These are phyloP conservation scores for Pythium plurisporium DNA, from an alignment of 352 stramenopile species.

Conservation along the genomic window DNA sequence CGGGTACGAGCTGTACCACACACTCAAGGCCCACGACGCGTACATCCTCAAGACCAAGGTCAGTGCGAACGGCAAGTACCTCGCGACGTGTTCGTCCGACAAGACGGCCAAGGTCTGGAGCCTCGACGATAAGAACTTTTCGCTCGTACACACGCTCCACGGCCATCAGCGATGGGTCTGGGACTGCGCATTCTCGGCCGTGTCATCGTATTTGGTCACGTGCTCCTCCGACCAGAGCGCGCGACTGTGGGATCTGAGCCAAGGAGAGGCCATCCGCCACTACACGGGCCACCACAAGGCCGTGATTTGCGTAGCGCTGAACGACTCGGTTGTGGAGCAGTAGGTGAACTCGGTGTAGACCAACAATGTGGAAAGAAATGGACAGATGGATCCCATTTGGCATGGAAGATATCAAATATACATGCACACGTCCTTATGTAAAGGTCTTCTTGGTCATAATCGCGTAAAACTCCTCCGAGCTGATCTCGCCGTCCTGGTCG, in stretches of 20 bases:
- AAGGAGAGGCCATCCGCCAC: slow-evolving; percentile 82
- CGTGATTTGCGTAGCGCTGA: slow-evolving; percentile 85
- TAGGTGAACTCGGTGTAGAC: not conserved
- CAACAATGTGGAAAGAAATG: not conserved
- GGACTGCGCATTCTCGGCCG: slow-evolving; percentile 97
- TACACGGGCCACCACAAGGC: slow-evolving; percentile 90
- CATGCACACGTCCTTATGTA: slow-evolving; percentile 38
- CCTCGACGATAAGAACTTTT: slow-evolving; percentile 35
- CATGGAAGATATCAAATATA: slow-evolving; percentile 14
- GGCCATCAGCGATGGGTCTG: slow-evolving; percentile 97
- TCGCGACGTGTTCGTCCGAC: slow-evolving; percentile 93
- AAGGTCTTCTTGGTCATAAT: slow-evolving; percentile 98
- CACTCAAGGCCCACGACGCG: slow-evolving; percentile 83
- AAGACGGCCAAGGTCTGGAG: slow-evolving; percentile 92
- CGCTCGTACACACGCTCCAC: slow-evolving; percentile 75
- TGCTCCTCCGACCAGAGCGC: slow-evolving; percentile 94
- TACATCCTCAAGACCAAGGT: slow-evolving; percentile 91
- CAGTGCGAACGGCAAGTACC: slow-evolving; percentile 76
- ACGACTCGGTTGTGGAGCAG: slow-evolving; percentile 60
- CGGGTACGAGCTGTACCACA: slow-evolving; percentile 62
- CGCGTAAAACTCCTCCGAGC: slow-evolving; percentile 96
- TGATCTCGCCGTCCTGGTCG: slow-evolving; percentile 96
- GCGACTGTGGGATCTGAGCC: slow-evolving; percentile 95
- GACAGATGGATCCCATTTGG: not conserved
- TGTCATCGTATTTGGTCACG: slow-evolving; percentile 97